Base-by-base conservation (phyloP, 805 yeast genomes). In the Saccharomycopsis guyanensis region DNA sequence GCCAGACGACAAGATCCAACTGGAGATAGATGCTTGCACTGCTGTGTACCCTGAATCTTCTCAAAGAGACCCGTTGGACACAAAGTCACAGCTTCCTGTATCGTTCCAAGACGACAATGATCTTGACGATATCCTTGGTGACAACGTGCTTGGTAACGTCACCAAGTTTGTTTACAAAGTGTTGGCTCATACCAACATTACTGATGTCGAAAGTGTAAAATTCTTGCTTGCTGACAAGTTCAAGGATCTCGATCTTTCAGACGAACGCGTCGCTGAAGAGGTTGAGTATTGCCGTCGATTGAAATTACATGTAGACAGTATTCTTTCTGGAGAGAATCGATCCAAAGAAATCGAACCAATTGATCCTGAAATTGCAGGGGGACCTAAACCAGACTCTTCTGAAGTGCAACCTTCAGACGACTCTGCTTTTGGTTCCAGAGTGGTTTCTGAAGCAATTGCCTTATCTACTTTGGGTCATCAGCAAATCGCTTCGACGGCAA, bases 321-420 rank as follows among this genome's bases (percentile, higher is more conserved):
- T 38, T 2, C 15, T 42, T 16, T 27, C 15, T 39, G 16, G 18
- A 6, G n/a, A 15, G 16, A n/a, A n/a, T n/a, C 27, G 45, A 42
- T 36, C 39, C 45, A 36, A 22, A 42, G 27, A 13, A 13, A 13
- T 20, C 18, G 39, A 31, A 36, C 42, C 47, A 20, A 47, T 50
- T 32, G 51, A 47, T 31, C 51, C 53, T 19, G 51, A 43, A n/a
- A 50, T 50, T 34, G 22, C 43, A 8, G 15, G 3, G 24, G 13
- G n/a, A 20, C 23, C 40, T 7, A 5, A 22, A 16, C 25, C 42
- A 23, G 6, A 38, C 16, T 13, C 40, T 20, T 18, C 23, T 8
- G 31, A 38, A 5, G n/a, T n/a, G n/a, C n/a, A n/a, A n/a, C n/a
- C n/a, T n/a, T n/a, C n/a, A n/a, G 42, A 19, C 22, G 34, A n/a